Conservation (phyloP, 2,329 filamentous ascomycete genomes). For the Sporothrix sp. region DNA sequence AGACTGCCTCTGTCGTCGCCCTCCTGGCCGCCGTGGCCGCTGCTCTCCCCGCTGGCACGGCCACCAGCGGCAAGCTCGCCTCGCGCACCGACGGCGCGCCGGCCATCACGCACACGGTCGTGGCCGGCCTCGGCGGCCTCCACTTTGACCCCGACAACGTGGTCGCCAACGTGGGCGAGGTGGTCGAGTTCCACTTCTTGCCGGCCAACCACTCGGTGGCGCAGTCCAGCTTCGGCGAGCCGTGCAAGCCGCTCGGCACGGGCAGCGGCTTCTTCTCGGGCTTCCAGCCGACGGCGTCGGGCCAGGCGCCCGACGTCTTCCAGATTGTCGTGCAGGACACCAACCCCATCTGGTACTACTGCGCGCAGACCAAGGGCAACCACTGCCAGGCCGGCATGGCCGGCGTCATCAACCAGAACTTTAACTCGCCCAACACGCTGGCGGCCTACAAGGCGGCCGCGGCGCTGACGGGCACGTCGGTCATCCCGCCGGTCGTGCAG, state of each 20-base stretch:
- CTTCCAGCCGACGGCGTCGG: slow-evolving; percentile 29
- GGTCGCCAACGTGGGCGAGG: slow-evolving; percentile 37
- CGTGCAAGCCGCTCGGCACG: slow-evolving; percentile 32
- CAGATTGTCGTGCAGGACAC: slow-evolving; percentile 33
- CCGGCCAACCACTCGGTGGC: slow-evolving; percentile 33
- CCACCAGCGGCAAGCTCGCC: slow-evolving; percentile 16
- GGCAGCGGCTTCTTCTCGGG: slow-evolving; percentile 34
- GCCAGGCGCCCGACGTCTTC: slow-evolving; percentile 34
- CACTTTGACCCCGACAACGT: slow-evolving; percentile 42
- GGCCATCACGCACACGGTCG: slow-evolving; percentile 36
- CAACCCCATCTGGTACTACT: slow-evolving; percentile 37
- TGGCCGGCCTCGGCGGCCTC: slow-evolving; percentile 36
- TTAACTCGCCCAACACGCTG: slow-evolving; percentile 30
- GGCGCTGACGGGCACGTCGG: slow-evolving; percentile 23
- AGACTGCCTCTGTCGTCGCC: slow-evolving; percentile 7
- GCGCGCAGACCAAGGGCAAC: slow-evolving; percentile 30
- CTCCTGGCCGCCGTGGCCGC: slow-evolving; percentile 22
- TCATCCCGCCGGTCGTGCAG: slow-evolving; percentile 26
- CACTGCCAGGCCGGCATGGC: slow-evolving; percentile 43
- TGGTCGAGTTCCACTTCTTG: slow-evolving; percentile 47
- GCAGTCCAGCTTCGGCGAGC: slow-evolving; percentile 33
- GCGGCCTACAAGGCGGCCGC: slow-evolving; percentile 29
- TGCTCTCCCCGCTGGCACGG: slow-evolving; percentile 25
- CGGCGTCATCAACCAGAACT: slow-evolving; percentile 40
- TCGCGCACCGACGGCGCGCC: slow-evolving; percentile 29